Conservation (phyloP, 2,329 filamentous ascomycete species). For the Penicillium freii region DNA sequence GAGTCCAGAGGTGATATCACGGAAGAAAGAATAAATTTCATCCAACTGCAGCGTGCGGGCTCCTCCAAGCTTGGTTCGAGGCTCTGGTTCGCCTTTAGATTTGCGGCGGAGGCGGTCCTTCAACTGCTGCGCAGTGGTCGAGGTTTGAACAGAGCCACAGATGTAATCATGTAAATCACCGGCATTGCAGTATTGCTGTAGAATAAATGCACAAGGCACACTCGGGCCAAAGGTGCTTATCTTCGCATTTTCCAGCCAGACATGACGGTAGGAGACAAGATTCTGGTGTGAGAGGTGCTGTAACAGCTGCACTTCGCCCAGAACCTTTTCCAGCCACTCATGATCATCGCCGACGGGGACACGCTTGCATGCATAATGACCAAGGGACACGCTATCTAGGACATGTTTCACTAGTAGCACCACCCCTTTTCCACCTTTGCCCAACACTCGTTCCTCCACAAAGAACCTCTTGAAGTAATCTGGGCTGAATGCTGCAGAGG, state of each 20-base stretch:
- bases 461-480: slow-evolving; percentile 95
- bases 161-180: slow-evolving; percentile 89
- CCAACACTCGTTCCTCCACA: slow-evolving; percentile 79
- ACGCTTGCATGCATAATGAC: slow-evolving; percentile 93
- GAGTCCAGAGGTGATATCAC: slow-evolving; percentile 87
- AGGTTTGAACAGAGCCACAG: slow-evolving; percentile 63
- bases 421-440: slow-evolving; percentile 88
- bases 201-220: slow-evolving; percentile 91
- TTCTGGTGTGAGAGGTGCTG: slow-evolving; percentile 92
- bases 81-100: slow-evolving; percentile 73
- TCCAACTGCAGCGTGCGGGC: slow-evolving; percentile 69
- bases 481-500: slow-evolving; percentile 80
- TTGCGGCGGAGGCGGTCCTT: slow-evolving; percentile 82
- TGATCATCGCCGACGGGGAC: slow-evolving; percentile 95
- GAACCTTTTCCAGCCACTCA: slow-evolving; percentile 88
- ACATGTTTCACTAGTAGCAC: slow-evolving; percentile 91
- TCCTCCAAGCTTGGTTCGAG: slow-evolving; percentile 52
- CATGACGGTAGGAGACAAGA: slow-evolving; percentile 92
- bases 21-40: slow-evolving; percentile 95
- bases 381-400: slow-evolving; percentile 82
- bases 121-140: slow-evolving; percentile 73
- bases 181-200: slow-evolving; percentile 95
- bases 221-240: slow-evolving; percentile 84
- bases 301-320: slow-evolving; percentile 89
- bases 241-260: slow-evolving; percentile 89